Conservation (phyloP, 805 yeast genomes). For the Yamadazyma philogaea region DNA sequence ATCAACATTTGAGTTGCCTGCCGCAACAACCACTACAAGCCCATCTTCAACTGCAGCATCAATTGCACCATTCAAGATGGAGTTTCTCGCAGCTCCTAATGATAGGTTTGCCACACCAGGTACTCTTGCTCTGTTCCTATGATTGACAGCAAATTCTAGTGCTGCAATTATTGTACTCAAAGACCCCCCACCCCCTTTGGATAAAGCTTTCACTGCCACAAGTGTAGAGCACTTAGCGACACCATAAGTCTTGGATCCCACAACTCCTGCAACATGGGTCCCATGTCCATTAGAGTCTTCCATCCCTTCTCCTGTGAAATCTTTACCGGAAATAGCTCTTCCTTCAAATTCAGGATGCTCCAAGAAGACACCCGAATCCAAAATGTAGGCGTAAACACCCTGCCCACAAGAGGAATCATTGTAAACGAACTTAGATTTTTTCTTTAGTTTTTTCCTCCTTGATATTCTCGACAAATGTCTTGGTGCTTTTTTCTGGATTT, state of each 20-base stretch:
- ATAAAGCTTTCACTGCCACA: constrained; percentile 73
- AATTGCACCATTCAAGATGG: constrained; percentile 70
- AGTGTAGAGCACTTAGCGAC: constrained; percentile 54
- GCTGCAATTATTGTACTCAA: constrained; percentile 64
- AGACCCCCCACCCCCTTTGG: constrained; percentile 66
- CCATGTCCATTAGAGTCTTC: constrained; percentile 60
- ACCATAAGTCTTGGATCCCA: constrained; percentile 51
- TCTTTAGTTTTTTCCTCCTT: constrained; percentile 33
- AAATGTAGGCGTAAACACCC: constrained; percentile 68
- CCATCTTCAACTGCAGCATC: constrained; percentile 74
- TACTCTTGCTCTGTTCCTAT: constrained; percentile 33
- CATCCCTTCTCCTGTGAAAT: constrained; percentile 56
- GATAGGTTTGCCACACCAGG: constrained; percentile 75
- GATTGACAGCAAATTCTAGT: constrained; percentile 64
- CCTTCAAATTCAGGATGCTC: constrained; percentile 64
- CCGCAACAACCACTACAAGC: constrained; percentile 71
- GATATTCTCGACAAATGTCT: constrained; percentile 67
- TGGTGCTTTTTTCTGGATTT: constrained; percentile 48
- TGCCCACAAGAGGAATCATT: constrained; percentile 48
- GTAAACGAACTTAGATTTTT: constrained; percentile 44
- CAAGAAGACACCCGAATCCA: constrained; percentile 76
- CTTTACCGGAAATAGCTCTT: constrained; percentile 57
- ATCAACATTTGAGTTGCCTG: constrained; percentile 76
- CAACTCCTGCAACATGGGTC: constrained; percentile 53
- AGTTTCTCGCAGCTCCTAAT: constrained; percentile 69